phyloP scores from a whole-genome alignment of 768 basidiomycete species.

The Leccinum boreale region DNA sequence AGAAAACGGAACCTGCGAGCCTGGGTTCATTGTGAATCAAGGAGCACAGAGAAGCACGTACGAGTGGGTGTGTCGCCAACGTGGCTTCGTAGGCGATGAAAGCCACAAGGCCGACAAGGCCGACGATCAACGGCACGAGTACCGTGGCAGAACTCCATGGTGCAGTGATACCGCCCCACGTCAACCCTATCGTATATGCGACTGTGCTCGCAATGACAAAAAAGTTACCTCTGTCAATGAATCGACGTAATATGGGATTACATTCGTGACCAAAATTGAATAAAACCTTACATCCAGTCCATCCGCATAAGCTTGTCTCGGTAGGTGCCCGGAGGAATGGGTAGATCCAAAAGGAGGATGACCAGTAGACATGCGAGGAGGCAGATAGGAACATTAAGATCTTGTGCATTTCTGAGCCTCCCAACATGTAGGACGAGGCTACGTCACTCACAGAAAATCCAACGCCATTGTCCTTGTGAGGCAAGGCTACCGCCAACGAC shows the following conservation, averaged over 20 bases:
- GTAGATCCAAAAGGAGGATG: conserved; percentile 32
- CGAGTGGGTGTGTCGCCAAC: conserved; percentile 29
- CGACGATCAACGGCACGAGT: conserved; percentile 43
- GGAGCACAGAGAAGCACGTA: conserved; percentile 10
- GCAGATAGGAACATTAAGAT: conserved; percentile 40
- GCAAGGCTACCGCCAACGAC: conserved; percentile 36
- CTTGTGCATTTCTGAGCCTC: conserved; percentile 13
- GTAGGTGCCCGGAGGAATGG: conserved; percentile 32
- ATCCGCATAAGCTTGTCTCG: conserved; percentile 36
- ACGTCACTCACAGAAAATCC: conserved; percentile 36
- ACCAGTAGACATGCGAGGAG: conserved; percentile 29
- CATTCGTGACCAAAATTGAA: too few relatives aligned
- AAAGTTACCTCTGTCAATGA: conserved; percentile 37
- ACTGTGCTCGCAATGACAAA: conserved; percentile 37
- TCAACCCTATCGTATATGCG: conserved; percentile 40
- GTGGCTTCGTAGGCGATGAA: conserved; percentile 41
- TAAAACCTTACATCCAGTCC: conserved; percentile 40
- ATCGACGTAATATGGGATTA: not conserved
- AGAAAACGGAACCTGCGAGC: conserved; percentile 9
- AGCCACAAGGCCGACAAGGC: conserved; percentile 33
- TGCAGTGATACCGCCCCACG: conserved; percentile 45
- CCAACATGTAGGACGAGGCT: not conserved
- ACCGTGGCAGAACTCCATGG: conserved; percentile 41
- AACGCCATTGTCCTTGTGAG: conserved; percentile 34
- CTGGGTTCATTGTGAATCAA: not conserved